Percentiles rank a stretch among this genome's conserved stretches.
Conservation (phyloP, 495 filamentous ascomycete genomes). For the Xanthoparmelia taractica region DNA sequence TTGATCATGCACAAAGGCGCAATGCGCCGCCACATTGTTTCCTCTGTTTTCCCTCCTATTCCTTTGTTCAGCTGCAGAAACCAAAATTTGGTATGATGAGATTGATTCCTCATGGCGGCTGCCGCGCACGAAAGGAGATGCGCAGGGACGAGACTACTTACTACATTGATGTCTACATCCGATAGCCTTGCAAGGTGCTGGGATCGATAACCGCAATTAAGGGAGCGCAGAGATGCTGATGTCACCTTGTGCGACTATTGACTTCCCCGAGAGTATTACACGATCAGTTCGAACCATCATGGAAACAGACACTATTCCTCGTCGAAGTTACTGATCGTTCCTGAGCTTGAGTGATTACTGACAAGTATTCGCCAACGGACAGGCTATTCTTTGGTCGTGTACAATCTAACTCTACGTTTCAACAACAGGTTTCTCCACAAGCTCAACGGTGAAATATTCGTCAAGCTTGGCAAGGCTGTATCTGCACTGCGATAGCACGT, state of each 20-base stretch:
- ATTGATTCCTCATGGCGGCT: background rate
- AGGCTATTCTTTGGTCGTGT: background rate
- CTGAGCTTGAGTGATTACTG: background rate
- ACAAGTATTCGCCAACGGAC: background rate
- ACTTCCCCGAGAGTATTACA: background rate
- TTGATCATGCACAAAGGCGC: background rate
- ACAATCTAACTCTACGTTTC: background rate
- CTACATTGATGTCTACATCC: background rate
- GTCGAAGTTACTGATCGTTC: background rate
- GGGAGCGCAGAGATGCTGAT: background rate
- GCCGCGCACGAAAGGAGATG: background rate
- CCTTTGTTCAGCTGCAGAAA: background rate
- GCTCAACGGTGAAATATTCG: background rate
- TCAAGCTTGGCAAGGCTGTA: background rate
- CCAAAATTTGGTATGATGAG: background rate
- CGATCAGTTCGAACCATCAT: background rate
- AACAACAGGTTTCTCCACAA: background rate
- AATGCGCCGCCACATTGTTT: background rate
- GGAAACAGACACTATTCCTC: background rate
- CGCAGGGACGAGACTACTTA: background rate
- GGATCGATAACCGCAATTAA: background rate
- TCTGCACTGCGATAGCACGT: background rate
- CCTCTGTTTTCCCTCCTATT: background rate
- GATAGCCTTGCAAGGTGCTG: background rate
- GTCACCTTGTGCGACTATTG: background rate